Evolutionary conservation across 2,329 filamentous ascomycete genomes (phyloP), one percentile per base, ranked within the genome.

Genomic region (Nigrospora sphaerica): DNA sequence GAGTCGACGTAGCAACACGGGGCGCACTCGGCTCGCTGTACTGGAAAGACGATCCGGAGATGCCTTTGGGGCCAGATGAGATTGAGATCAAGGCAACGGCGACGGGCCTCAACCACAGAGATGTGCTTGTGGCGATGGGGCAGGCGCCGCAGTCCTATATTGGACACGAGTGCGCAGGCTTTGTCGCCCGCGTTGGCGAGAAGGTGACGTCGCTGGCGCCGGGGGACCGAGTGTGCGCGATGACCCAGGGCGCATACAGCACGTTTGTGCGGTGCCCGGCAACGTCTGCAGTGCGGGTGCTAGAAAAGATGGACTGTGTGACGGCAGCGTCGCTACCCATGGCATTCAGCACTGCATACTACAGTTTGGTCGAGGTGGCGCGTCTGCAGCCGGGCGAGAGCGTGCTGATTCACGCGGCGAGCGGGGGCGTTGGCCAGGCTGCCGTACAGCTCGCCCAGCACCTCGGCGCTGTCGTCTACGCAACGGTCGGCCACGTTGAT

Each of bases 161-260:
- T 14, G 49, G 47, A 36, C 16, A 32, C n/a, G 43, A 45, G 11
- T 45, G 43, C 36, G 37, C 36, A 6, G 43, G 43, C 9, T 39
- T 16, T 11, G 36, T 45, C 7, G 16, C 12, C n/a, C 43, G 43
- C 4, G 28, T 39, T 16, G 58, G 59, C 9, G 13, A n/a, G 14
- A 42, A 44, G 7, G 57, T 54, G 13, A 43, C 32, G 2, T 53
- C 49, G 13, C 41, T 63, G 16, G 16, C 49, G 23, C 46, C 58
- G 4, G 60, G 61, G 6, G 58, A 62, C 49, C 52, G 55, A 12
- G 58, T 63, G 2, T 59, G 58, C 35, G 66, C 66, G 17, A 63
- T 76, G 16, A 62, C 65, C 57, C 45, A 71, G 68, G 55, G 54
- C 6, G 59, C 58, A 10, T 60, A 61, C 19, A 56, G 58, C 23